Evolutionary conservation across 768 basidiomycete genomes (phyloP).

Genomic region (Termitomyces sp.): DNA sequence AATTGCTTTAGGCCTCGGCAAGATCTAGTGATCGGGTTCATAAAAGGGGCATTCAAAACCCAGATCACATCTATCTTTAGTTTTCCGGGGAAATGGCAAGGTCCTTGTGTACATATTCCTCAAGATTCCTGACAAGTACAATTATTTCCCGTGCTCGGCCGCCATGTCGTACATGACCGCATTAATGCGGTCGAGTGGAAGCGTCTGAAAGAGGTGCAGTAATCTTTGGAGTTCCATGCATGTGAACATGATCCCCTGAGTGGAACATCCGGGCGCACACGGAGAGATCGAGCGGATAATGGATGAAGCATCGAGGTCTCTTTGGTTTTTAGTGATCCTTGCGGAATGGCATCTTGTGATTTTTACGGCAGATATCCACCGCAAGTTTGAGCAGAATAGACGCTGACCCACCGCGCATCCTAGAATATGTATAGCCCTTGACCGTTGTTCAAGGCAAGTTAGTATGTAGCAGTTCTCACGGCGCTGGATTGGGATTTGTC

Average conservation of each 20-base stretch:
- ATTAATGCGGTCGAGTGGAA: slow-evolving; percentile 1
- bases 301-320: slow-evolving; percentile 15
- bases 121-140: slow-evolving; percentile 12
- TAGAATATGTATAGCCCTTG: not conserved
- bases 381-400: not conserved
- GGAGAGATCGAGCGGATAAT: slow-evolving; percentile 14
- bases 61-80: slow-evolving; percentile 32
- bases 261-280: slow-evolving; percentile 3
- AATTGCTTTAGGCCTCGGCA: slow-evolving; percentile 30
- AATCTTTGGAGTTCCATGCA: not conserved
- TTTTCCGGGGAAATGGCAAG: slow-evolving; percentile 27
- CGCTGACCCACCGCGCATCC: not conserved
- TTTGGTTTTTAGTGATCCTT: not conserved
- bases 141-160: slow-evolving; percentile 21
- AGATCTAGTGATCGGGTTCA: slow-evolving; percentile 36
- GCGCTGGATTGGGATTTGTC: slow-evolving; percentile 17
- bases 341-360: not conserved
- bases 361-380: slow-evolving; percentile 3
- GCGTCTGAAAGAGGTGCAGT: not conserved
- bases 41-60: slow-evolving; percentile 25
- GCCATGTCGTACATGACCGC: slow-evolving; percentile 22
- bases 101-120: slow-evolving; percentile 28
- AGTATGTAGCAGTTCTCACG: slow-evolving; percentile 1
- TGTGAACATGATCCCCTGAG: slow-evolving; percentile 10
- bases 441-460: not conserved